Conservation (phyloP, 257 asterid genomes). For the Nicotiana tabacum region DNA sequence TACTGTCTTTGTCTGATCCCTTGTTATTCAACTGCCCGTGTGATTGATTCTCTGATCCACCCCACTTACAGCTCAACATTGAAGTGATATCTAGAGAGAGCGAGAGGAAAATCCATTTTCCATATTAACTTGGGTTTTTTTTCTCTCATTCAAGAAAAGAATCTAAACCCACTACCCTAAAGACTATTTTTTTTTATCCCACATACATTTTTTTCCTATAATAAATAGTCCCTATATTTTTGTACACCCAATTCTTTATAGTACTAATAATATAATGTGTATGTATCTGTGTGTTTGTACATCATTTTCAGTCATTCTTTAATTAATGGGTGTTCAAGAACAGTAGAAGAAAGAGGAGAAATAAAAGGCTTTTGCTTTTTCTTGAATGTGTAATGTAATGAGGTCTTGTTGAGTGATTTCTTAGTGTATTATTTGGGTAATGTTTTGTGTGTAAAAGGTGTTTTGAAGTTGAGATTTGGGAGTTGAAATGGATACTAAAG, state of each 20-base stretch:
- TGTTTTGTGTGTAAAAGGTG: not conserved
- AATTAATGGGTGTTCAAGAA: conserved; percentile 21
- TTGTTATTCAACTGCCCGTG: conserved; percentile 24
- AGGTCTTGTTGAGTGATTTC: conserved; percentile 16
- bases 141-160: conserved; percentile 47
- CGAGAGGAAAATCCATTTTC: conserved; percentile 30
- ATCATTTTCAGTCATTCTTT: conserved; percentile 52
- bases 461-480: conserved; percentile 4
- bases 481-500: conserved; percentile 73
- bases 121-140: conserved; percentile 36
- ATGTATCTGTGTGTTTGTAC: conserved; percentile 28
- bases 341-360: not conserved
- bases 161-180: conserved; percentile 20
- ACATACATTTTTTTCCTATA: not conserved
- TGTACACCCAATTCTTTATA: conserved; percentile 2
- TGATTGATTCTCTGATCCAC: conserved; percentile 36
- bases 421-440: not conserved
- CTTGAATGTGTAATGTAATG: not conserved
- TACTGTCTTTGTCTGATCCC: not conserved
- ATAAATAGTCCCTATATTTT: not conserved
- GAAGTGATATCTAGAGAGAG: not conserved
- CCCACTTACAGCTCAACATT: conserved; percentile 29
- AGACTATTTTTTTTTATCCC: not conserved
- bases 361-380: not conserved
- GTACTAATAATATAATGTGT: not conserved